Evolutionary conservation across 352 stramenopile genomes (phyloP).

Genomic region (Globisporangium megalacanthum): DNA sequence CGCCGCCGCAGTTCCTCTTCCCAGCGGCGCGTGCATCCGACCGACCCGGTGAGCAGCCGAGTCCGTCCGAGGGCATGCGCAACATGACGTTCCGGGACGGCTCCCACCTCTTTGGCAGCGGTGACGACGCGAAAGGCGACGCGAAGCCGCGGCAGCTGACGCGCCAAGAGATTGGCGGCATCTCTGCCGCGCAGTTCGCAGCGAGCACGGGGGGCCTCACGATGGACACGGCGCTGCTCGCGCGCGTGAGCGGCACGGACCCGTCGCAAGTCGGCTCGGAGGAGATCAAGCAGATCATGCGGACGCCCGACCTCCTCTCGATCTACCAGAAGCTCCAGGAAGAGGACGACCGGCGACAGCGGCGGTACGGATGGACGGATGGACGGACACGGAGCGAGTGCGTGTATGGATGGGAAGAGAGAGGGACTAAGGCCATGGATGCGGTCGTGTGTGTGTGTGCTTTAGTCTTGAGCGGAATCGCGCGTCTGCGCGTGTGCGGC

Average conservation of each 20-base stretch:
- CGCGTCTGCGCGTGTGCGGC: conserved; percentile 70
- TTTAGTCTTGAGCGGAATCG: conserved; percentile 64
- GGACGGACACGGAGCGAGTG: too few species aligned
- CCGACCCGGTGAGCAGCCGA: conserved; percentile 16
- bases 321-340: conserved; percentile 88
- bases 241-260: conserved; percentile 75
- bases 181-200: conserved; percentile 79
- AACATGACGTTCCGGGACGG: conserved; percentile 61
- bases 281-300: conserved; percentile 88
- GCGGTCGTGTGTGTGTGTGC: background rate
- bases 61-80: conserved; percentile 51
- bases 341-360: conserved; percentile 75
- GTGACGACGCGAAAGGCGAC: conserved; percentile 12
- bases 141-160: conserved; percentile 15
- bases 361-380: conserved; percentile 19
- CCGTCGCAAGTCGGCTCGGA: conserved; percentile 72
- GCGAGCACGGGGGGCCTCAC: conserved; percentile 69
- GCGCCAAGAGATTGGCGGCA: conserved; percentile 35
- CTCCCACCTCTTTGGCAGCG: conserved; percentile 10
- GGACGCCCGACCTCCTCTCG: conserved; percentile 68
- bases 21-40: background rate
- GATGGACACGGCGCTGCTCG: conserved; percentile 74
- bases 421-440: too few species aligned
- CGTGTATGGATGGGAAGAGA: background rate
- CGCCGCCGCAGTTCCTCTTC: conserved; percentile 51